A percentile compares a stretch with the other conserved stretches of the same genome.
phyloP scores from a whole-genome alignment of 78 protist species.

The Pelomyxa schiedti region DNA sequence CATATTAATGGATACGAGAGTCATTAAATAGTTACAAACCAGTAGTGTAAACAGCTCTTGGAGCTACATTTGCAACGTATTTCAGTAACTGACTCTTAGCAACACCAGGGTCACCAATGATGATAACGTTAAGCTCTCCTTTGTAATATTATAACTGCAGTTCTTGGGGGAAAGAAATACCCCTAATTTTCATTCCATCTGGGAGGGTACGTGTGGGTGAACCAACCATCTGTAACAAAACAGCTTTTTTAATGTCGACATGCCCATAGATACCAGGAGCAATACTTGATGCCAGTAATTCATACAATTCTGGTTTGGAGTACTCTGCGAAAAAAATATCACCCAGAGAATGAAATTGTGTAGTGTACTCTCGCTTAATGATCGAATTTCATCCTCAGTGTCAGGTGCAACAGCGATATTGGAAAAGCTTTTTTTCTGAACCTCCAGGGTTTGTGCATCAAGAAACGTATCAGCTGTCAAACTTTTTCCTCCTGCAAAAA shows the following conservation, averaged over 20 bases:
- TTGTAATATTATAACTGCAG: no score
- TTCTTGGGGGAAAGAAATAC: no score
- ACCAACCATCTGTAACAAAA: slow-evolving; percentile 86
- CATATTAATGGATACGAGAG: no score
- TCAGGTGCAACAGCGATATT: background rate
- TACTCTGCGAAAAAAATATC: no score
- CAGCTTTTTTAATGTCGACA: slow-evolving; percentile 95
- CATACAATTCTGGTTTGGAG: slow-evolving; percentile 17
- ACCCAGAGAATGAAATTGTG: background rate
- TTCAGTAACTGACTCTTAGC: slow-evolving; percentile 98
- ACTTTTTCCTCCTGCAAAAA: slow-evolving; percentile 65
- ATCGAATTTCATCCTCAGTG: background rate
- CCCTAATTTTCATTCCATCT: slow-evolving; percentile 94
- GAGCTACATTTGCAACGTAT: slow-evolving; percentile 42
- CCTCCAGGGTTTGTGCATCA: slow-evolving; percentile 52
- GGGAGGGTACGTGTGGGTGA: slow-evolving; percentile 48
- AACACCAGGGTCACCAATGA: slow-evolving; percentile 99
- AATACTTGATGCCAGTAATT: slow-evolving; percentile 62
- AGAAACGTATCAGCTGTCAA: slow-evolving; percentile 77
- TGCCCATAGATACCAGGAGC: slow-evolving; percentile 98
- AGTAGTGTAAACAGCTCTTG: slow-evolving; percentile 62
- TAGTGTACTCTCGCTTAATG: background rate
- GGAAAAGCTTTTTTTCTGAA: slow-evolving; percentile 59
- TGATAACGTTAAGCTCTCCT: slow-evolving; percentile 91
- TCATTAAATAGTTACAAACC: no score